A percentile compares a stretch with the other conserved stretches of the same genome.
phyloP scores from a whole-genome alignment of 2,329 filamentous ascomycete genomes.

The Stachybotrys echinatus region DNA sequence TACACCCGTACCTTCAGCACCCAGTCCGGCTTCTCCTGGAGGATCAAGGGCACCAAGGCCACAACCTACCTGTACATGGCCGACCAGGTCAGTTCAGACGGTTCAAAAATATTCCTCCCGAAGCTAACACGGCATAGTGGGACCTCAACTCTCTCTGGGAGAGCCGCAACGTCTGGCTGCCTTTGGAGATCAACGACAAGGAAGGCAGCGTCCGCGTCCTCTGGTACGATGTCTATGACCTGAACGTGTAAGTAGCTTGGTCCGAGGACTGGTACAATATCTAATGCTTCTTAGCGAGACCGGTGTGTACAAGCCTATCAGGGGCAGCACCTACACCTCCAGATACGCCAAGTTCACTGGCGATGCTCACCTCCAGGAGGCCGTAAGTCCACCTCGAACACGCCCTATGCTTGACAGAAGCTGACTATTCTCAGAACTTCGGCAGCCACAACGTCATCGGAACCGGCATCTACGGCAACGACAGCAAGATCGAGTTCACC shows the following conservation, averaged over 20 bases:
- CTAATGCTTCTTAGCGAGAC: slow-evolving; percentile 25
- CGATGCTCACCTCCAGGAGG: slow-evolving; percentile 44
- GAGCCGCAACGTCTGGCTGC: slow-evolving; percentile 50
- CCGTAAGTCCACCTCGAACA: slow-evolving; percentile 14
- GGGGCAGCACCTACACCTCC: slow-evolving; percentile 41
- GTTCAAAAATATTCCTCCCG: rapidly evolving
- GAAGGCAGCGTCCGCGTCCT: slow-evolving; percentile 40
- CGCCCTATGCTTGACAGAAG: background rate
- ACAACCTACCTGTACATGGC: slow-evolving; percentile 45
- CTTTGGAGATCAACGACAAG: slow-evolving; percentile 43
- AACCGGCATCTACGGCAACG: slow-evolving; percentile 47
- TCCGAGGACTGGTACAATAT: background rate
- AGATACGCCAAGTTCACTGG: slow-evolving; percentile 37
- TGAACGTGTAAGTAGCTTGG: slow-evolving; percentile 35
- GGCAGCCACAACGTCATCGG: slow-evolving; percentile 38
- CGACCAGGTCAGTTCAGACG: slow-evolving; percentile 23
- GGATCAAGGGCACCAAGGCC: slow-evolving; percentile 37
- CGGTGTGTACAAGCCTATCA: slow-evolving; percentile 38
- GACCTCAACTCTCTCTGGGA: slow-evolving; percentile 49
- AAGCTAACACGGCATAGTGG: slow-evolving; percentile 24
- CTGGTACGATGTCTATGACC: slow-evolving; percentile 50
- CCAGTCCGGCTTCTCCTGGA: slow-evolving; percentile 43
- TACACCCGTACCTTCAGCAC: slow-evolving; percentile 48
- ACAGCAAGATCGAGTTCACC: slow-evolving; percentile 44
- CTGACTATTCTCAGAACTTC: slow-evolving; percentile 27